Percentiles rank a stretch among this genome's conserved stretches.
Evolutionary conservation across 306 rosid species (phyloP).

Genomic region (Cicer cuneatum): DNA sequence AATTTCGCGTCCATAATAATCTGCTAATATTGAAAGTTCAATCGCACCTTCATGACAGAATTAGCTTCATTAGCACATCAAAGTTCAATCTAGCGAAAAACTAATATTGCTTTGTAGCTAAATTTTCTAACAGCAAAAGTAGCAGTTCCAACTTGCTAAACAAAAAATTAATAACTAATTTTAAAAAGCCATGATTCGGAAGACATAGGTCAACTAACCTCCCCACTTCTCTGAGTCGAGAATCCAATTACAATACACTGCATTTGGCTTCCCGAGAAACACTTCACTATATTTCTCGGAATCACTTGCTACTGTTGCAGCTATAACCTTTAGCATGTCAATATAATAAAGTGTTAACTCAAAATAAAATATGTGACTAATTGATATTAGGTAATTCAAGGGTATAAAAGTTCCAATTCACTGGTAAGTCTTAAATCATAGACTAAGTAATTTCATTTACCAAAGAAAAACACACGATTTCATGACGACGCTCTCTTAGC

Average conservation of each 20-base stretch:
- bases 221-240: conserved; percentile 96
- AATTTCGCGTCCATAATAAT: conserved; percentile 85
- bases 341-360: conserved; percentile 27
- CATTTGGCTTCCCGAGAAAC: conserved; percentile 89
- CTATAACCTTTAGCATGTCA: conserved; percentile 72
- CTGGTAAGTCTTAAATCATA: conserved; percentile 28
- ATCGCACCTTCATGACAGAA: conserved; percentile 75
- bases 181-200: conserved; percentile 11
- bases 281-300: conserved; percentile 81
- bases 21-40: conserved; percentile 91
- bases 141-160: conserved; percentile 33
- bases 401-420: conserved; percentile 17
- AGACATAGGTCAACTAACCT: conserved; percentile 62
- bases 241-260: conserved; percentile 91
- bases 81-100: conserved; percentile 26
- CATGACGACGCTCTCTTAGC: conserved; percentile 15
- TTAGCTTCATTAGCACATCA: conserved; percentile 38
- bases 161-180: conserved; percentile 16
- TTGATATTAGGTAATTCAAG: conserved; percentile 16
- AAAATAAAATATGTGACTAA: conserved; percentile 25
- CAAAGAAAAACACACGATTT: conserved; percentile 14
- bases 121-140: conserved; percentile 18
- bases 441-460: neutral
- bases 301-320: conserved; percentile 91
- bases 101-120: conserved; percentile 11